Evolutionary conservation across 2,329 filamentous ascomycete genomes (phyloP).

Genomic region (Alternaria conjuncta): DNA sequence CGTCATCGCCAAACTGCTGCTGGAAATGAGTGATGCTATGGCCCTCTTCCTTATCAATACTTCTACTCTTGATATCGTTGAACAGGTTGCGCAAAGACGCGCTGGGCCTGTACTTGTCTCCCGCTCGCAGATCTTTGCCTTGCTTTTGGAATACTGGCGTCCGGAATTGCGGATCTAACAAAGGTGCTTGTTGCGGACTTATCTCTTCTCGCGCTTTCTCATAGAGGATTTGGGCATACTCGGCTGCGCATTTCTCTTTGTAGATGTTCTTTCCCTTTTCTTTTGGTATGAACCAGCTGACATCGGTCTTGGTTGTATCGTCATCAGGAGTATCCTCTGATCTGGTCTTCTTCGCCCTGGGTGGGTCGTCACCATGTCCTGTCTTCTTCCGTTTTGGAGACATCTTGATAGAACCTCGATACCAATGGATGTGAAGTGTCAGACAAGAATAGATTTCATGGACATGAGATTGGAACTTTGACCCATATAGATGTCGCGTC

Average conservation of each 20-base stretch:
- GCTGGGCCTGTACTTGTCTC: conserved; percentile 1
- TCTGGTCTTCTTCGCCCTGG: not conserved
- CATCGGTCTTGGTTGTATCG: not conserved
- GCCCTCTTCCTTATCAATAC: not conserved
- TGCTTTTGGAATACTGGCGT: conserved; percentile 6
- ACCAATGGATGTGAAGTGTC: not conserved
- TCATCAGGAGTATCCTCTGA: not conserved
- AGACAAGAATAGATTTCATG: not conserved
- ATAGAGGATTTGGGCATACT: conserved; percentile 8
- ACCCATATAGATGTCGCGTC: not conserved
- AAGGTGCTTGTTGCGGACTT: not conserved
- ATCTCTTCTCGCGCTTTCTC: not conserved
- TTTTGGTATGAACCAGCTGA: conserved; percentile 11
- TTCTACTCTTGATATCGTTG: conserved; percentile 9
- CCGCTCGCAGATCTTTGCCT: not conserved
- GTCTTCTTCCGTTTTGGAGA: not conserved
- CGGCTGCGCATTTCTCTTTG: not conserved
- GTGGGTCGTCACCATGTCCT: not conserved
- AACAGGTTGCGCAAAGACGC: conserved; percentile 7
- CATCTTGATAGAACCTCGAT: not conserved
- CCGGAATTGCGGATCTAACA: conserved; percentile 9
- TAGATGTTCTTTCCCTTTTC: not conserved
- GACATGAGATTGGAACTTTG: too few species aligned
- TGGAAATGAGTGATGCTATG: not conserved
- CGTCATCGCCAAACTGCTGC: not conserved